These are phyloP conservation scores for Xerocomellus chrysenteron DNA, from an alignment of 768 basidiomycete species.

Conservation along the genomic window DNA sequence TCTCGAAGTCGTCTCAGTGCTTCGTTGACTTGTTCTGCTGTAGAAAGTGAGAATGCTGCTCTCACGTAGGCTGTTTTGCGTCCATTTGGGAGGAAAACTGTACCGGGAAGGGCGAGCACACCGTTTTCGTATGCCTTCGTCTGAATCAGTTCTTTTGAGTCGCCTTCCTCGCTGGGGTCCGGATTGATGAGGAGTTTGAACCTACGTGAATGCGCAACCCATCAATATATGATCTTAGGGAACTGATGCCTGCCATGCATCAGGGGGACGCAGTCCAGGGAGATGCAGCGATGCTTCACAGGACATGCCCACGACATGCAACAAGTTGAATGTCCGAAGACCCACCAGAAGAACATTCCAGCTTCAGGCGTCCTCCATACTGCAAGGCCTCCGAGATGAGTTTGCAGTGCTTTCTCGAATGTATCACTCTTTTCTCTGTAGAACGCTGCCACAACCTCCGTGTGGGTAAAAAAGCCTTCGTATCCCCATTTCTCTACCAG, in stretches of 20 bases:
- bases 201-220: constrained; percentile 39
- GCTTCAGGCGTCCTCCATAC: constrained; percentile 71
- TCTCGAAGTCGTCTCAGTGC: constrained; percentile 61
- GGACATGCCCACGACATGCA: constrained; percentile 4
- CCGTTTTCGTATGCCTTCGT: constrained; percentile 76
- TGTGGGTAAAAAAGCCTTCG: constrained; percentile 71
- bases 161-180: constrained; percentile 43
- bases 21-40: constrained; percentile 68
- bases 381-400: constrained; percentile 74
- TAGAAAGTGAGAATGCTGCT: constrained; percentile 74
- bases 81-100: constrained; percentile 74
- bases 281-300: constrained; percentile 3
- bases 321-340: constrained; percentile 8
- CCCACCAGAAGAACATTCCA: constrained; percentile 89
- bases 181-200: constrained; percentile 60
- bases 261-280: constrained; percentile 1
- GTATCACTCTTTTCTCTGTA: constrained; percentile 72
- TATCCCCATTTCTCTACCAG: constrained; percentile 73
- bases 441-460: constrained; percentile 64
- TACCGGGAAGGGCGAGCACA: constrained; percentile 88
- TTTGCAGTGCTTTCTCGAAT: constrained; percentile 74
- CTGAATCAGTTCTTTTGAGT: constrained; percentile 72
- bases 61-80: constrained; percentile 73
- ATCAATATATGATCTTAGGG: constrained; percentile 20
- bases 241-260: constrained; percentile 4